phyloP scores from a whole-genome alignment of 108 stramenopile species.

The Cyclotella atomus region DNA sequence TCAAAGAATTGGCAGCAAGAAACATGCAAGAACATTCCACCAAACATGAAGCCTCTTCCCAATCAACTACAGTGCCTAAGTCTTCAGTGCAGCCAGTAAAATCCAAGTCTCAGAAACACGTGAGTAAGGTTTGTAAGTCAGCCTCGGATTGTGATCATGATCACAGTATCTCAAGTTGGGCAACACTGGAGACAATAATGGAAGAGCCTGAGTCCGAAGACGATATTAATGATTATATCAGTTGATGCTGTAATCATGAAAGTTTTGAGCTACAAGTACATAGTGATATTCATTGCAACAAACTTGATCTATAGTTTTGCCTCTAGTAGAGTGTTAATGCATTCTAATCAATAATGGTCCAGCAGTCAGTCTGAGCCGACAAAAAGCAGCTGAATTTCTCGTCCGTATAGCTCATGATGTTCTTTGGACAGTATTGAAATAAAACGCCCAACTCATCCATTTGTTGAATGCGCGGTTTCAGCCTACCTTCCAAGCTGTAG shows the following conservation, averaged over 20 bases:
- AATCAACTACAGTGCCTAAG: no score
- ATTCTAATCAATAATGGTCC: constrained; percentile 27
- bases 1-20: neutral
- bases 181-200: constrained; percentile 8
- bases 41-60: neutral
- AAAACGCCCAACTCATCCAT: constrained; percentile 37
- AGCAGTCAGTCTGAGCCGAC: constrained; percentile 18
- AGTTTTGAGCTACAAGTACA: no score
- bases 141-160: neutral
- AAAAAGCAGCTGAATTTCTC: constrained; percentile 51
- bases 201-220: neutral
- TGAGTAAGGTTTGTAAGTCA: neutral
- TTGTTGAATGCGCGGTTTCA: constrained; percentile 39
- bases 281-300: no score
- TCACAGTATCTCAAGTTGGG: neutral
- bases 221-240: neutral
- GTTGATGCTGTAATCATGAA: neutral
- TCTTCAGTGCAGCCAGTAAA: neutral
- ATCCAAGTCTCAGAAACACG: neutral
- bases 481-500: constrained; percentile 42
- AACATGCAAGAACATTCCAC: neutral
- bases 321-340: neutral
- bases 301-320: neutral
- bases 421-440: constrained; percentile 45
- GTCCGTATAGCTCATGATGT: constrained; percentile 57